Conservation (phyloP, 1,284 basidiomycete species). For the Athelia psychrophila region DNA sequence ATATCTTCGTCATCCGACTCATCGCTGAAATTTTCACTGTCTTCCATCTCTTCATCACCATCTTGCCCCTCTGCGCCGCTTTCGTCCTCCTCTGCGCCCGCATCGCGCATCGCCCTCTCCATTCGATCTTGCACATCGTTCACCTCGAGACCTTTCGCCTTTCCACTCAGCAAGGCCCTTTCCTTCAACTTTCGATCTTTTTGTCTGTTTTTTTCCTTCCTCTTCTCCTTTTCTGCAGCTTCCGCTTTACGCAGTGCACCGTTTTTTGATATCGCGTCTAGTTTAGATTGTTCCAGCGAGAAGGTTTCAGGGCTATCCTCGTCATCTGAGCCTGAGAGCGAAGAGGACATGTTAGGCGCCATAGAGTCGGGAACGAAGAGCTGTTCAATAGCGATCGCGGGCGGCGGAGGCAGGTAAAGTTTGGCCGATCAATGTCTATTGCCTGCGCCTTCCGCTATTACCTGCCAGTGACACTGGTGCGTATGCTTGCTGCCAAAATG, state of each 20-base stretch:
- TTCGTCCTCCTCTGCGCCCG: slow-evolving; percentile 10
- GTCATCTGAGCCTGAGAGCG: slow-evolving; percentile 16
- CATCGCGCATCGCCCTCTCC: slow-evolving; percentile 11
- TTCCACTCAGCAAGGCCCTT: slow-evolving; percentile 34
- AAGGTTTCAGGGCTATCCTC: slow-evolving; percentile 45
- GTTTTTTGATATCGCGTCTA: slow-evolving; percentile 28
- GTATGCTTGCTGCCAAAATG: no score
- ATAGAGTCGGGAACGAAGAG: no score
- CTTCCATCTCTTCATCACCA: slow-evolving; percentile 1
- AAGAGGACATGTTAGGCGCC: no score
- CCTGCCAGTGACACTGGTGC: no score
- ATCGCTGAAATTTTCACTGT: slow-evolving; percentile 9
- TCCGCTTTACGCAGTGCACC: slow-evolving; percentile 31
- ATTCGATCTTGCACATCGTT: slow-evolving; percentile 13
- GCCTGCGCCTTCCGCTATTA: no score
- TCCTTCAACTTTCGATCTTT: slow-evolving; percentile 45
- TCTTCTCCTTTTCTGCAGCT: slow-evolving; percentile 32
- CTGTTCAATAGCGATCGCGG: no score
- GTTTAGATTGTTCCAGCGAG: slow-evolving; percentile 39
- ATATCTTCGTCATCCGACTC: slow-evolving; percentile 14
- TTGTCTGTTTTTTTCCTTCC: slow-evolving; percentile 37
- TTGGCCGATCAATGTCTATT: no score
- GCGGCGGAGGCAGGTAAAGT: no score
- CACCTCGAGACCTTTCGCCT: slow-evolving; percentile 10
- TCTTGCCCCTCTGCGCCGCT: slow-evolving; percentile 10